Base-by-base conservation (phyloP, 768 basidiomycete genomes). In the Wakefieldia striispora region DNA sequence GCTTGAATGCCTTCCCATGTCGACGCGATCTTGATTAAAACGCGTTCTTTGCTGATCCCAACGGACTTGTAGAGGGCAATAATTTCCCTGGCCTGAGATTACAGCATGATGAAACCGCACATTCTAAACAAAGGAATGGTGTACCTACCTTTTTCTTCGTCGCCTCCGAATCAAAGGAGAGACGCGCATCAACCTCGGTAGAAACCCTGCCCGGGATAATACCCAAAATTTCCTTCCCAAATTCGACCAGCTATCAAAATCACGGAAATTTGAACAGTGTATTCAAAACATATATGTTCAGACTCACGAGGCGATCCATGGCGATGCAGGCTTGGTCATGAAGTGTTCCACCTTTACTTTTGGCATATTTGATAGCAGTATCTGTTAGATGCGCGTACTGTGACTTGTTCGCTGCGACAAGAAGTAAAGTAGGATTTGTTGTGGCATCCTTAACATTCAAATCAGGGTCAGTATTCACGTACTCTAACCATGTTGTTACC, bases 1-100 rank as follows among this genome's bases (percentile, higher is more conserved):
- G 95, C 95, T 70, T 97, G 94, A 73, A 98, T 97, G 70, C 95
- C 95, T 72, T 97, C 95, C 90, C 91, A 98, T 20, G 93, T 95
- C 17, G 94, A 95, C 10, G 94, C 95, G 65, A 98, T 95, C 77
- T 98, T 98, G 83, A 98, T 95, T 57, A 98, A 77, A 49, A 98
- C 77, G 51, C 95, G 91, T 45, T 95, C 90, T 73, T 87, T 90
- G 62, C 80, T 74, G 72, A 98, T 82, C 54, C 95, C 95, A 55
- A 91, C 69, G 19, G 88, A 88, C 26, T 93, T 81, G 78, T 98
- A 98, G 49, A 98, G 83, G 23, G 82, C 82, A 60, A 98, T 97
- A 62, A 97, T 81, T 62, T 88, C 79, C 67, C 79, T 84, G 31
- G 86, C 87, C 81, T 82, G 29, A 54, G 20, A 43, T 34, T 46